These are phyloP conservation scores for Tolypocladium endophyticum DNA, from an alignment of 2,329 filamentous ascomycete species.

Conservation along the genomic window DNA sequence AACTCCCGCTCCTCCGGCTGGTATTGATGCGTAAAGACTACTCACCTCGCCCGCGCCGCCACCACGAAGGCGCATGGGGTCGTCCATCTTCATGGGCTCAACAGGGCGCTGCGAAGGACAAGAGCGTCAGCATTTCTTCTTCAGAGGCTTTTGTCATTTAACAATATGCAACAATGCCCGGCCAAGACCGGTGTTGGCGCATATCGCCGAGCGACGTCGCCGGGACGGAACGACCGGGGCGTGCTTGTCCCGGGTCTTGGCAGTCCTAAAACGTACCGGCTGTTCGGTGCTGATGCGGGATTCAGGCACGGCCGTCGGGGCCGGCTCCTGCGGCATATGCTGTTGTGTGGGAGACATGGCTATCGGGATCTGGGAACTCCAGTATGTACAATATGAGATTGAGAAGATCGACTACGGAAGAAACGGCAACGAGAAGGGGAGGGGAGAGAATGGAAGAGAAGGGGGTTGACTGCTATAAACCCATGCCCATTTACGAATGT, in stretches of 20 bases:
- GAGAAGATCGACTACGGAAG: not conserved
- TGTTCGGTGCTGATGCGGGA: constrained; percentile 19
- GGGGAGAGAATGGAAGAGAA: constrained; percentile 6
- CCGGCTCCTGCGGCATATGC: constrained; percentile 23
- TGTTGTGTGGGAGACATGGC: not conserved
- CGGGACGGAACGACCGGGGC: not conserved
- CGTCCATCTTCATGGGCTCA: constrained; percentile 21
- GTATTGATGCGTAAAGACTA: not conserved
- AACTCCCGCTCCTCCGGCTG: not conserved
- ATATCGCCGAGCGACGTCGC: not conserved
- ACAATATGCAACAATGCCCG: not conserved
- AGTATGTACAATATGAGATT: not conserved
- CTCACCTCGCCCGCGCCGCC: constrained; percentile 26
- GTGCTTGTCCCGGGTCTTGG: not conserved
- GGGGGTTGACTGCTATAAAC: not conserved
- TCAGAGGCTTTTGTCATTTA: not conserved
- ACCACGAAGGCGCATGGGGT: constrained; percentile 20
- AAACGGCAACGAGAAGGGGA: not conserved
- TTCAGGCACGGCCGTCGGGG: constrained; percentile 15
- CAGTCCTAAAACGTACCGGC: constrained; percentile 15
- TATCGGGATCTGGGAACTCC: not conserved
- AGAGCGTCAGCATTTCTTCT: not conserved
- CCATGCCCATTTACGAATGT: not conserved
- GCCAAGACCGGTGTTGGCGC: no score
- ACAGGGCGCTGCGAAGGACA: constrained; percentile 15